Evolutionary conservation across 2,329 filamentous ascomycete species (phyloP).

Genomic region (Fusarium torreyae): DNA sequence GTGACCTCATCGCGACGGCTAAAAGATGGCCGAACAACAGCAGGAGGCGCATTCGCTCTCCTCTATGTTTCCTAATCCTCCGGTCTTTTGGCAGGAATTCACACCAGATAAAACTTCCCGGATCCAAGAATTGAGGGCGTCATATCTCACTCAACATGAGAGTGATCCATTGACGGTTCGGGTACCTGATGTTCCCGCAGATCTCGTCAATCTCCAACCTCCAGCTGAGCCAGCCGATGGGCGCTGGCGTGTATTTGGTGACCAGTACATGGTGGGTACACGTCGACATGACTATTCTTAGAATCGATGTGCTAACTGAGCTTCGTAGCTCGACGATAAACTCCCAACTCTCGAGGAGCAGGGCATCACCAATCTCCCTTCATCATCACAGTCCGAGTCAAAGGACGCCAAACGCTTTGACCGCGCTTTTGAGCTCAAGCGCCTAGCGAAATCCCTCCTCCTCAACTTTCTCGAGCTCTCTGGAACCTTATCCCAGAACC

Average conservation of each 20-base stretch:
- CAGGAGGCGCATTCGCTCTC: constrained; percentile 65
- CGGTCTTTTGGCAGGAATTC: constrained; percentile 91
- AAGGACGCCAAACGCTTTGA: constrained; percentile 71
- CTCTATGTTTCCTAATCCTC: constrained; percentile 86
- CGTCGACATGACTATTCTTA: background rate
- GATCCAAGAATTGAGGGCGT: constrained; percentile 61
- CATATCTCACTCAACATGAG: constrained; percentile 55
- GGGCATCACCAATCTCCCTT: constrained; percentile 76
- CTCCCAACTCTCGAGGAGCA: constrained; percentile 78
- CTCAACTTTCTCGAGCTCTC: constrained; percentile 91
- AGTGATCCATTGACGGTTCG: constrained; percentile 51
- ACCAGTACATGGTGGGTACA: constrained; percentile 69
- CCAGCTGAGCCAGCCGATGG: constrained; percentile 80
- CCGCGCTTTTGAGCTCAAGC: constrained; percentile 78
- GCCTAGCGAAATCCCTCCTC: constrained; percentile 85
- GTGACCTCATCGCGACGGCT: constrained; percentile 31
- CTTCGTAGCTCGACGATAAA: constrained; percentile 69
- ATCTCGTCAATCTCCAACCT: constrained; percentile 84
- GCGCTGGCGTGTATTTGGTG: constrained; percentile 83
- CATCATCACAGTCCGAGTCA: constrained; percentile 58
- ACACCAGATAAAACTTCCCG: constrained; percentile 80
- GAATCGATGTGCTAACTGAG: constrained; percentile 7
- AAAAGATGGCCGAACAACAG: constrained; percentile 72
- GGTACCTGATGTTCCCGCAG: constrained; percentile 72
- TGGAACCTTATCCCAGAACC: constrained; percentile 61